A percentile compares a stretch with the other conserved stretches of the same genome.
Conservation (phyloP, 306 rosid genomes). For the Hippophae gyantsensis region DNA sequence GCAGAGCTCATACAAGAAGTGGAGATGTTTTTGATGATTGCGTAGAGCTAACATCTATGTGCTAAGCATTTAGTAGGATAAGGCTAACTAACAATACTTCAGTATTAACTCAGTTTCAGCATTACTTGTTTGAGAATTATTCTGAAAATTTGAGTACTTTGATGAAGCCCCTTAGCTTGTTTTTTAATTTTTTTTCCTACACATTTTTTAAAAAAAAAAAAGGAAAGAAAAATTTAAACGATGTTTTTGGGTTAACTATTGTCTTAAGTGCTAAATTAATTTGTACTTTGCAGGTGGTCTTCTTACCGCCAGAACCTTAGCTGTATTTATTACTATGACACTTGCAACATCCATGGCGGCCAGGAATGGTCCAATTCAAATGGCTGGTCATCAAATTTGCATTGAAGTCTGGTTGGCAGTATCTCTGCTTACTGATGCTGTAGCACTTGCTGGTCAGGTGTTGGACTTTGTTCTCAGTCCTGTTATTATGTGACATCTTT, state of each 20-base stretch:
- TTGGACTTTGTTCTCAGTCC: neutral
- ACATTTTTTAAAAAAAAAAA: too few species aligned
- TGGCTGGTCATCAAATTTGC: constrained; percentile 96
- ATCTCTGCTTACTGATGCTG: constrained; percentile 85
- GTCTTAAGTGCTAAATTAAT: neutral
- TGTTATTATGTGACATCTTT: neutral
- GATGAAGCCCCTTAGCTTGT: neutral
- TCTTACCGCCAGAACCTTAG: constrained; percentile 73
- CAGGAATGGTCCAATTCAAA: constrained; percentile 66
- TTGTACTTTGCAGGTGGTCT: constrained; percentile 57
- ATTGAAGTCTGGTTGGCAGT: constrained; percentile 82
- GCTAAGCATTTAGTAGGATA: neutral
- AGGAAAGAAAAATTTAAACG: too few species aligned
- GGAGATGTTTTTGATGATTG: neutral
- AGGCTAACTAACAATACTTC: too few species aligned
- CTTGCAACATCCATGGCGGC: constrained; percentile 87
- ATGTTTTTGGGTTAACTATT: neutral
- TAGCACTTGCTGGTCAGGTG: constrained; percentile 96
- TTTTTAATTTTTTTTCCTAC: too few species aligned
- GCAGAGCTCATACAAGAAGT: neutral
- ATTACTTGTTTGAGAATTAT: neutral
- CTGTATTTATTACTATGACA: constrained; percentile 65
- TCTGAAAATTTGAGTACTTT: neutral
- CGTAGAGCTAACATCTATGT: neutral
- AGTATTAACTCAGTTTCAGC: neutral